These are phyloP conservation scores for Tricholoma matsutake DNA, from an alignment of 768 basidiomycete genomes.

Conservation along the genomic window DNA sequence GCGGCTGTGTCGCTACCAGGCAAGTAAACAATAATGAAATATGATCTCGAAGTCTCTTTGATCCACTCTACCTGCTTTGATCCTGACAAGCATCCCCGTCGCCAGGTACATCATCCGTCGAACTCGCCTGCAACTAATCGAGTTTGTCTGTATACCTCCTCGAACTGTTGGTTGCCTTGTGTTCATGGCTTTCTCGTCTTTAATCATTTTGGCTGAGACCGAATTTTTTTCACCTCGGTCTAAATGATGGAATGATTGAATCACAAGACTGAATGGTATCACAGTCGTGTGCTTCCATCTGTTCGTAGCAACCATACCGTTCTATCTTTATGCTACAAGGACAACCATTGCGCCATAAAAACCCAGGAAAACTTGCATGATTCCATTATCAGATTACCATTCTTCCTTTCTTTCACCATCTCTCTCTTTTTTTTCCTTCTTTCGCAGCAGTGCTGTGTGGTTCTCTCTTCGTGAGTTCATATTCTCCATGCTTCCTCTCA, in stretches of 20 bases:
- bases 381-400: slow-evolving; percentile 11
- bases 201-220: too few relatives aligned
- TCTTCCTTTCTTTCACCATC: slow-evolving; percentile 16
- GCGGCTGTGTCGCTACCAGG: too few relatives aligned
- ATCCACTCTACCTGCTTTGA: too few relatives aligned
- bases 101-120: too few relatives aligned
- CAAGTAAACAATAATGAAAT: too few relatives aligned
- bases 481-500: background rate
- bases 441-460: slow-evolving; percentile 56
- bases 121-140: too few relatives aligned
- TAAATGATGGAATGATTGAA: background rate
- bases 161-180: too few relatives aligned
- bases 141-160: too few relatives aligned
- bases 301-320: background rate
- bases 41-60: too few relatives aligned
- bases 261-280: too few relatives aligned
- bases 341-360: slow-evolving; percentile 14
- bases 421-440: slow-evolving; percentile 22
- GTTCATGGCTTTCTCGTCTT: too few relatives aligned
- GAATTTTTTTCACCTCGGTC: background rate
- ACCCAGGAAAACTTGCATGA: background rate
- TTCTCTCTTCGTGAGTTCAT: slow-evolving; percentile 25
- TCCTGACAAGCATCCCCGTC: too few relatives aligned
- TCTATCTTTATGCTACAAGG: background rate
- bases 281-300: background rate